phyloP scores from a whole-genome alignment of 495 filamentous ascomycete species.

The Daldinia loculata region DNA sequence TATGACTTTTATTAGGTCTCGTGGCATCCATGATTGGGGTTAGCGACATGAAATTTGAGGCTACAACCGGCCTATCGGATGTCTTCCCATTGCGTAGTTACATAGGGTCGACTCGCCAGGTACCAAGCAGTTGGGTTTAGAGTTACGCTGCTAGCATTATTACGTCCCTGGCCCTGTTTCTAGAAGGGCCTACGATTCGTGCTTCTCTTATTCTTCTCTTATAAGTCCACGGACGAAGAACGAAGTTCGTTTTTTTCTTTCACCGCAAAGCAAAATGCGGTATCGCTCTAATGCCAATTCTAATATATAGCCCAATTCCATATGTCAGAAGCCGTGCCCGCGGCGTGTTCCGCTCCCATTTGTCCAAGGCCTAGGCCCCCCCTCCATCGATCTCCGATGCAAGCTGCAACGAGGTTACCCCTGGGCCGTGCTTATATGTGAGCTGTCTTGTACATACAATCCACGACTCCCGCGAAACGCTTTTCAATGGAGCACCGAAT shows the following conservation, averaged over 20 bases:
- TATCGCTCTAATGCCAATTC: conserved; percentile 24
- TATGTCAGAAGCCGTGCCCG: neutral
- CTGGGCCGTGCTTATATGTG: neutral
- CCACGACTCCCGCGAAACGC: conserved; percentile 4
- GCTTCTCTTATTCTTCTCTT: neutral
- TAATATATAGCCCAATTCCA: neutral
- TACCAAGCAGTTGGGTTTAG: conserved; percentile 33
- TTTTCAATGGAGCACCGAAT: conserved; percentile 3
- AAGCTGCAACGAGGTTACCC: conserved; percentile 5
- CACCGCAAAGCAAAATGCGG: conserved; percentile 12
- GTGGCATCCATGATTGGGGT: conserved; percentile 15
- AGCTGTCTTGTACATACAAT: conserved; percentile 10
- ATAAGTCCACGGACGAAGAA: neutral
- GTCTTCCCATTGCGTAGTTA: conserved; percentile 8
- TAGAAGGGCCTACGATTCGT: conserved; percentile 1
- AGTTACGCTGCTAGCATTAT: conserved; percentile 19
- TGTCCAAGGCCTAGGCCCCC: conserved; percentile 14
- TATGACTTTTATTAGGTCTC: conserved; percentile 29
- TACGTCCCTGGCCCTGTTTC: neutral
- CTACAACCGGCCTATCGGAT: conserved; percentile 28
- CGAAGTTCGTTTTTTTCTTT: neutral
- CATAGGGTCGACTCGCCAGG: conserved; percentile 20
- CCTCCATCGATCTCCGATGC: conserved; percentile 15
- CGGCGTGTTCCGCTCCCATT: conserved; percentile 38
- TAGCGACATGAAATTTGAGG: conserved; percentile 2